Base-by-base conservation (phyloP, 148 eudicot genomes). In the Rhododendron griersonianum region DNA sequence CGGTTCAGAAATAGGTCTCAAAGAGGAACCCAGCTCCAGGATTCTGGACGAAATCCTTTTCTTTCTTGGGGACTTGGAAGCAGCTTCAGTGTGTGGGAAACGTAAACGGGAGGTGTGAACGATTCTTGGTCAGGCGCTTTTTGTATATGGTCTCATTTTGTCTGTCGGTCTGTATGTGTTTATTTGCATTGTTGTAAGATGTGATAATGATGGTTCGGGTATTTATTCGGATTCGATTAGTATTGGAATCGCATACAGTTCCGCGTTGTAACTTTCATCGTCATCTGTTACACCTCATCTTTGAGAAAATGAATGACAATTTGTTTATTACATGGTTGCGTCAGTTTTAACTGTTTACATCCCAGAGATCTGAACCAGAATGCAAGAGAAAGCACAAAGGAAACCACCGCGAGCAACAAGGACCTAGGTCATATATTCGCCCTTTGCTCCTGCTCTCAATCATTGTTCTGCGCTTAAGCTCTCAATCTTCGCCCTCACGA, bases 11-110 rank as follows among this genome's bases (percentile, higher is more conserved):
- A 55, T 15, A 23, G 88, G 84, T 45, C 28, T 69, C 30, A 71
- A 5, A 25, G 90, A 82, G 37, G 86, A 84, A 84, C 81, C 93
- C n/a, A 74, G 87, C 79, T 41, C 73, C 45, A 91, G 94, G 33
- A 91, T 96, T 79, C 86, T 95, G 69, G 96, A 96, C 87, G 88
- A 79, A 41, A 96, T 96, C 78, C 91, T 96, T 14, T 95, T 94
- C 93, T 94, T 96, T 90, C 88, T 95, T 67, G 98, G 98, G 75
- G 98, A 96, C 87, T 69, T 96, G 90, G 98, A 96, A 87, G 86
- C 91, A 84, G 96, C 95, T 81, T 92, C 96, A 2, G 73, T 65
- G 11, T 84, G 91, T 78, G 95, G 95, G 50, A 96, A 96, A 91
- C 89, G 94, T 23, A 86, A 88, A 84, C 91, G 93, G n/a, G 35